Conservation (phyloP, 371 early-diverging fungal species). For the Syncephalis fuscata region DNA sequence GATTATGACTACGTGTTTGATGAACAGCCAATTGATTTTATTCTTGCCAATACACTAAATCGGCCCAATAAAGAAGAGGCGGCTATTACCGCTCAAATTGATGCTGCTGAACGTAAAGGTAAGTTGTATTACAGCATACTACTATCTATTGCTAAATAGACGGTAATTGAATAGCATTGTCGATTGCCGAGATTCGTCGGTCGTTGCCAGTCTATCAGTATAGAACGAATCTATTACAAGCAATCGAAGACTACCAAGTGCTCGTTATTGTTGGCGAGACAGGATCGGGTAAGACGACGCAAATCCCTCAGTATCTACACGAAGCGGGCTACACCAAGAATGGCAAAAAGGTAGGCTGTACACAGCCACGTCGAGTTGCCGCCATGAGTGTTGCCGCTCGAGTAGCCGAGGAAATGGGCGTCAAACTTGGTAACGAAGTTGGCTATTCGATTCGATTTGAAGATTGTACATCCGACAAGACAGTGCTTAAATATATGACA, state of each 20-base stretch:
- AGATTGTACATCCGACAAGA: conserved; percentile 91
- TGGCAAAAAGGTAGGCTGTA: conserved; percentile 90
- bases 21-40: conserved; percentile 84
- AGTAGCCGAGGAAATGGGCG: conserved; percentile 92
- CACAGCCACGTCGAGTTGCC: conserved; percentile 98
- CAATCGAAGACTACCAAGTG: conserved; percentile 72
- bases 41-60: conserved; percentile 53
- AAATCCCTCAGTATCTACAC: conserved; percentile 94
- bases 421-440: conserved; percentile 82
- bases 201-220: conserved; percentile 83
- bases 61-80: conserved; percentile 27
- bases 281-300: conserved; percentile 98
- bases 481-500: conserved; percentile 95
- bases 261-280: conserved; percentile 96
- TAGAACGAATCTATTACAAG: conserved; percentile 63
- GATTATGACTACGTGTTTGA: conserved; percentile 93
- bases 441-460: conserved; percentile 98
- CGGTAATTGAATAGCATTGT: conserved; percentile 35
- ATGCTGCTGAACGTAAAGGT: conserved; percentile 37
- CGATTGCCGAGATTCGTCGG: conserved; percentile 76
- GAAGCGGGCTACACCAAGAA: conserved; percentile 86
- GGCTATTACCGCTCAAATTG: conserved; percentile 18
- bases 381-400: conserved; percentile 98
- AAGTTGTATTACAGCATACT: not conserved
- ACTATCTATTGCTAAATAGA: not conserved